phyloP scores from a whole-genome alignment of 345 rosid genomes.

The Eucalyptus sp. region DNA sequence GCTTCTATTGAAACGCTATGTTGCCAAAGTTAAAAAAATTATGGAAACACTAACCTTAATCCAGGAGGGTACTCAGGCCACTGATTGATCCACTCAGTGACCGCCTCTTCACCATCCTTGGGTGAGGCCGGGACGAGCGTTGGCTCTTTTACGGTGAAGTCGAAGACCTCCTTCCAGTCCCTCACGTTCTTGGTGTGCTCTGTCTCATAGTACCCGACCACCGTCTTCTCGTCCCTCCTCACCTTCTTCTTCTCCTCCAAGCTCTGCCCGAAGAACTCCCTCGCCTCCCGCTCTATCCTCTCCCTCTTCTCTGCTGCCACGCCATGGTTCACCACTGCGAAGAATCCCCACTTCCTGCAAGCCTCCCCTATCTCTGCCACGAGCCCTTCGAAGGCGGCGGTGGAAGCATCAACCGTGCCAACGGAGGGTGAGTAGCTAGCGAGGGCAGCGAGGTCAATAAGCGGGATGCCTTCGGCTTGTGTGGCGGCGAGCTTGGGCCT shows the following conservation, averaged over 20 bases:
- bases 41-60: slow-evolving; percentile 19
- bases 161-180: slow-evolving; percentile 66
- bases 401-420: background rate
- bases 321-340: slow-evolving; percentile 12
- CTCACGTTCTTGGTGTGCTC: slow-evolving; percentile 61
- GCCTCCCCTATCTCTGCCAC: slow-evolving; percentile 14
- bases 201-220: slow-evolving; percentile 43
- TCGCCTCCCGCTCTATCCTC: slow-evolving; percentile 9
- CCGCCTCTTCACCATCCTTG: slow-evolving; percentile 6
- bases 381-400: background rate
- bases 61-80: slow-evolving; percentile 46
- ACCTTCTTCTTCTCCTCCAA: slow-evolving; percentile 38
- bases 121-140: slow-evolving; percentile 38
- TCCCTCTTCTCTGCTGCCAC: slow-evolving; percentile 12
- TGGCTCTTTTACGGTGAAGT: slow-evolving; percentile 31
- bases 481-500: slow-evolving; percentile 5
- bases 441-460: slow-evolving; percentile 23
- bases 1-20: background rate
- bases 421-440: background rate
- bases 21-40: accelerated
- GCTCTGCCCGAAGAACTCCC: slow-evolving; percentile 31
- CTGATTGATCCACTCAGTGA: slow-evolving; percentile 25
- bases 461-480: slow-evolving; percentile 11
- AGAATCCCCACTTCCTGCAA: slow-evolving; percentile 47
- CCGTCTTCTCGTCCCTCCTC: slow-evolving; percentile 31